Base-by-base conservation (phyloP, 164 flowering plant genomes). In the Amborella trichopoda region DNA sequence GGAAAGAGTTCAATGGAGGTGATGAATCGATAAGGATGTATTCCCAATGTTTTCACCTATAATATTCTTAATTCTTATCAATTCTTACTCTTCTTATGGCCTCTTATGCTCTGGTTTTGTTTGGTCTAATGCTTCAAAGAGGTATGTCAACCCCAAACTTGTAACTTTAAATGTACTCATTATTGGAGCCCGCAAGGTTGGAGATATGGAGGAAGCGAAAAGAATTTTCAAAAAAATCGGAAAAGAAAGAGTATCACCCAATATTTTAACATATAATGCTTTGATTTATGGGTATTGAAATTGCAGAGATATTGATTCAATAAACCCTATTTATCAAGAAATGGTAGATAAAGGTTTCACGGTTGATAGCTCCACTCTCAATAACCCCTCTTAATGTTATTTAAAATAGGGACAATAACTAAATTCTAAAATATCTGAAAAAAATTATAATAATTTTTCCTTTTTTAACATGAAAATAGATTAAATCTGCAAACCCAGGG, bases 241-340 rank as follows among this genome's bases (percentile, higher is more conserved):
- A 28, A 82, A 70, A 23, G 18, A 47, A 24, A 77, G 80, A 39
- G 38, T 84, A 26, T 38, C 50, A 50, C 82, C 78, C 6, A 77
- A 61, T 57, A 68, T 75, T 20, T 40, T 18, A 5, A 52, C 64
- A 2, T 91, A 80, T 46, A 91, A 88, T 46, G 49, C 76, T 14
- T 46, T 91, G 49, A 75, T 88, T 56, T 65, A 77, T 66, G 96
- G 99, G 19, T 78, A 77, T 66, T 83, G 74, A 3, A 91, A 91
- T 56, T 82, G 90, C 6, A 66, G 80, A 56, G 84, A 88, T 21
- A 62, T 84, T 28, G 57, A 48, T 46, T 65, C 63, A 42, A 94
- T 94, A 14, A 71, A 65, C 42, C 33, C 44, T 44, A 64, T 82
- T 37, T 78, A 64, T 54, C 68, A 66, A 44, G 91, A 84, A 51